Base-by-base conservation (phyloP, 352 stramenopile genomes). In the Phytopythium litorale region DNA sequence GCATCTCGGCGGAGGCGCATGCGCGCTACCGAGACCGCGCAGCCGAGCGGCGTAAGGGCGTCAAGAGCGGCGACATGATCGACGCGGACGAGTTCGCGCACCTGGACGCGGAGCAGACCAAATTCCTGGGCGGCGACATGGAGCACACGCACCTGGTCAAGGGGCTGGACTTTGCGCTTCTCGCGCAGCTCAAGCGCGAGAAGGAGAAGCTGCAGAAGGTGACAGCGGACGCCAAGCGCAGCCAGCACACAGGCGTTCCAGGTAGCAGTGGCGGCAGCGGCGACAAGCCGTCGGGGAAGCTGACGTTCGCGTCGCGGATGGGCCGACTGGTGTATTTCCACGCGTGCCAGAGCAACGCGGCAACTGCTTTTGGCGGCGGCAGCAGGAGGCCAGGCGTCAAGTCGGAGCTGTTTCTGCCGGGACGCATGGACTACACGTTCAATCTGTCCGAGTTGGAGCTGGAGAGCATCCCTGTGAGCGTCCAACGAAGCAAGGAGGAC, bases 141-240 rank as follows among this genome's bases (percentile, higher is more conserved):
- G 76, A 87, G 58, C 86, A 94, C 72, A 94, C 91, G 35, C 88
- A 96, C 70, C 60, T 97, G 19, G 89, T 97, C 5, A 97, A 96
- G 60, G 92, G 67, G 23, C 64, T 98, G 53, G 91, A 98, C 79
- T 81, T 88, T 40, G 78, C 88, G 13, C 68, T 98, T 30, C 72
- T 96, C 28, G 69, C 89, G 43, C 91, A 97, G 62, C 73, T 97
- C 28, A 92, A 93, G 65, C 70, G 76, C 19, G 87, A 97, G 60
- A 87, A 85, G 56, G 64, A 87, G 54, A 84, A 84, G 59, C 65
- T 92, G 15, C 58, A 67, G 61, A 56, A 67, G 4, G 72, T 66
- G 3, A 79, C 64, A 3, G 64, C 53, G 7, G 61, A 57, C 2
- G 68, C 72, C 9, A 76, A 85, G 63, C 25, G 25, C 23, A 13